phyloP scores from a whole-genome alignment of 805 yeast genomes.

The Lipomyces yamanashiensis region DNA sequence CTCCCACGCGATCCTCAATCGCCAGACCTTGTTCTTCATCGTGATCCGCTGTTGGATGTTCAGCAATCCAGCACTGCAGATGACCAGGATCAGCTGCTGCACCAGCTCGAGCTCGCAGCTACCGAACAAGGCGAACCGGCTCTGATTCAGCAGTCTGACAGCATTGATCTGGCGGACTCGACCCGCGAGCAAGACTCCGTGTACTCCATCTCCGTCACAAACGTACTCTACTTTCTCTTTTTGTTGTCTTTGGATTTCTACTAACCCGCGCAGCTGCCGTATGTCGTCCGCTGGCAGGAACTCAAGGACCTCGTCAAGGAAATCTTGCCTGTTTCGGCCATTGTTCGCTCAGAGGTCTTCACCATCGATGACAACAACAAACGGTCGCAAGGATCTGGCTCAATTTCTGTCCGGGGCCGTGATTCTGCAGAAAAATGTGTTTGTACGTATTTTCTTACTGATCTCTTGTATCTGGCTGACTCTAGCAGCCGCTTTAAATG shows the following conservation, averaged over 20 bases:
- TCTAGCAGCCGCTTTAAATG: neutral
- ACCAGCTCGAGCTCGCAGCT: neutral
- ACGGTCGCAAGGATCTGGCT: slow-evolving; percentile 33
- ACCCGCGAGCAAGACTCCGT: neutral
- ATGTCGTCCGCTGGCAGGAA: slow-evolving; percentile 37
- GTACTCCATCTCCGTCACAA: slow-evolving; percentile 19
- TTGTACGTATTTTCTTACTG: slow-evolving; percentile 12
- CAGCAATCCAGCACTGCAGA: neutral
- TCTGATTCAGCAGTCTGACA: neutral
- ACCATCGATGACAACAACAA: slow-evolving; percentile 19
- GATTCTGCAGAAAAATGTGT: slow-evolving; percentile 26
- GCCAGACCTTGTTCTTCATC: neutral
- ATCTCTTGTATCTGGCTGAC: neutral
- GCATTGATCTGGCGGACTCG: neutral
- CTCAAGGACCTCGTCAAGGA: slow-evolving; percentile 38
- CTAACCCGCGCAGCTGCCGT: slow-evolving; percentile 26
- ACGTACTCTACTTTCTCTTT: neutral
- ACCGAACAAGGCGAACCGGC: neutral
- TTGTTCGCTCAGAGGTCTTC: slow-evolving; percentile 33
- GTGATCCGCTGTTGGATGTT: neutral
- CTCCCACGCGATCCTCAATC: neutral
- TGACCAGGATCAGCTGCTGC: neutral
- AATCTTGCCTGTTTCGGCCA: slow-evolving; percentile 25
- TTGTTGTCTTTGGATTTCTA: neutral
- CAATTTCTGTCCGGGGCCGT: slow-evolving; percentile 33